Evolutionary conservation across 2,329 filamentous ascomycete species (phyloP), one percentile per base, ranked within the genome.

Genomic region (Sporothrix luriei): DNA sequence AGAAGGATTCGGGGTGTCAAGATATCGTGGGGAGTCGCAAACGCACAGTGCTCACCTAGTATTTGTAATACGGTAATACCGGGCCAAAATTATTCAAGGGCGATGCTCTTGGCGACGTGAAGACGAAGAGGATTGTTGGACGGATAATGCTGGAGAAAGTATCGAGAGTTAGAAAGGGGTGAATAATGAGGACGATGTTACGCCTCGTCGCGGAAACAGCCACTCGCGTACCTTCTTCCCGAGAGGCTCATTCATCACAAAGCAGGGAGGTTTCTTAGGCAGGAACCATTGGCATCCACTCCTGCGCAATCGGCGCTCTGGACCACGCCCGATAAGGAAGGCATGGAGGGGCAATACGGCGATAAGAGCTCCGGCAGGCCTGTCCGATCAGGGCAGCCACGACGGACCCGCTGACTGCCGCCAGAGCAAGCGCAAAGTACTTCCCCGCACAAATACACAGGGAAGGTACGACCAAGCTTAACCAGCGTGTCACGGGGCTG

Each of bases 291-390:
- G 24, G n/a, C 38, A n/a, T 21, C 57, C 21, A 9, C 46, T 24
- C 13, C 29, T 62, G 43, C 49, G 16, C 46, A 43, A 64, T 64
- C 40, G n/a, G 43, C 61, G 43, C 61, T 49, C 49, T 19, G 2
- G 13, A 43, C 51, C 10, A 1, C 21, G 11, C 13, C n/a, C 54
- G 26, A 40, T 51, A 46, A 40, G 43, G 24, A 29, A 51, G 16
- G 16, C 61, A 33, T 64, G 40, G 61, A 61, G 66, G 66, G 54
- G 54, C 57, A 51, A 65, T 49, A 59, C 46, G 14, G 24, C 66
- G 66, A 72, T 66, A 70, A 70, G 66, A 64, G 59, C 66, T 66
- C 52, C 71, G 71, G 71, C 55, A 65, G 55, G 13, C 49, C 55
- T 65, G 54, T 62, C 71, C 71, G 71, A 72, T 70, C 71, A 68